phyloP scores from a whole-genome alignment of 192 early-diverging fungal genomes.

The Coemansia sp. region DNA sequence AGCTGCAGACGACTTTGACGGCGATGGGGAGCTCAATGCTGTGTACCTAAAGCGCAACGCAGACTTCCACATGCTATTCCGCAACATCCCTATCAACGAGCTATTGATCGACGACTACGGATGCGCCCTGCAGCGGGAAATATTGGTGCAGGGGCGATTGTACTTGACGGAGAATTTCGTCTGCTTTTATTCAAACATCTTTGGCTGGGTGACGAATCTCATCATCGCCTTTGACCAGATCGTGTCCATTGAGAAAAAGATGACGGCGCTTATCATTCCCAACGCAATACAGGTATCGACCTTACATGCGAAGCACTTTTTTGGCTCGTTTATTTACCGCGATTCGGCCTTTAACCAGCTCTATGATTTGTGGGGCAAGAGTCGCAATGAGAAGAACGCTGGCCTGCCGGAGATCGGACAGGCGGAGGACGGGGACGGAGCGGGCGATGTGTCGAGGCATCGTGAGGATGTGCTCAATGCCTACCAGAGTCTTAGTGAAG shows the following conservation, averaged over 20 bases:
- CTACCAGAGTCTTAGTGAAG: conserved; percentile 50
- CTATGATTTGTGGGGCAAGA: conserved; percentile 66
- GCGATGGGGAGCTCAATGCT: conserved; percentile 49
- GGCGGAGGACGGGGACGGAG: conserved; percentile 40
- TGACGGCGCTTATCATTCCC: conserved; percentile 83
- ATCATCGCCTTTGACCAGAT: conserved; percentile 79
- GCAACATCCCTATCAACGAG: conserved; percentile 59
- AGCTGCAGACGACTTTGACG: conserved; percentile 28
- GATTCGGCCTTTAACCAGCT: conserved; percentile 77
- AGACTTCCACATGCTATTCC: conserved; percentile 59
- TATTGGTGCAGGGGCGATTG: conserved; percentile 82
- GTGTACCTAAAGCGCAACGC: conserved; percentile 59
- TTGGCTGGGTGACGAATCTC: conserved; percentile 86
- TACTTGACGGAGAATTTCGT: conserved; percentile 81
- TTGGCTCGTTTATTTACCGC: conserved; percentile 85
- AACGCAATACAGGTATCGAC: conserved; percentile 89
- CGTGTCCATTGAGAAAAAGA: conserved; percentile 81
- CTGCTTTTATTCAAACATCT: conserved; percentile 88
- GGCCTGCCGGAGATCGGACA: conserved; percentile 50
- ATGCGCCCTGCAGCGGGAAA: conserved; percentile 89
- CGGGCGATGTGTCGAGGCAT: conserved; percentile 42
- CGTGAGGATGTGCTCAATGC: conserved; percentile 35
- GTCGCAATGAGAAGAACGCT: conserved; percentile 38
- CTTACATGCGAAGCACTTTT: conserved; percentile 71
- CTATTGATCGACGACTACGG: conserved; percentile 68